Percentiles rank a stretch among this genome's conserved stretches.
Conservation (phyloP, 192 early-diverging fungal species). For the Dimargaris verticillata region DNA sequence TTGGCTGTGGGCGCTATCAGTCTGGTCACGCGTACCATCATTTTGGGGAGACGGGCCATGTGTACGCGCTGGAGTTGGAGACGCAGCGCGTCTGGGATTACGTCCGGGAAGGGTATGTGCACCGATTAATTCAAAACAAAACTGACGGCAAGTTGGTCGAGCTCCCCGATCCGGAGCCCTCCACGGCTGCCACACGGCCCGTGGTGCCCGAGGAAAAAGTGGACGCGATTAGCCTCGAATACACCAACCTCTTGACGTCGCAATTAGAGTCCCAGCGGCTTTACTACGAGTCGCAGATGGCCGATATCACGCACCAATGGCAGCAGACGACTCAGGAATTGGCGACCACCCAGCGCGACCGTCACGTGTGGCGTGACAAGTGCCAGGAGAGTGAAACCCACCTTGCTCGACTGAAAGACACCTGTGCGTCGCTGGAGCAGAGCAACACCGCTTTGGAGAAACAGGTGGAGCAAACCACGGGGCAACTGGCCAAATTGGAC, state of each 20-base stretch:
- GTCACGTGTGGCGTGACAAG: slow-evolving; percentile 6
- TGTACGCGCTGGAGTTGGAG: slow-evolving; percentile 83
- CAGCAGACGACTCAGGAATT: slow-evolving; percentile 24
- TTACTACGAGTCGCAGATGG: slow-evolving; percentile 62
- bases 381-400: slow-evolving; percentile 9
- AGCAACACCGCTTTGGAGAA: slow-evolving; percentile 28
- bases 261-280: slow-evolving; percentile 78
- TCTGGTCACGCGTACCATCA: slow-evolving; percentile 79
- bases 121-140: slow-evolving; percentile 82
- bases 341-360: neutral
- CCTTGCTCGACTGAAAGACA: too few species aligned
- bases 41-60: slow-evolving; percentile 64
- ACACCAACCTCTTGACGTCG: slow-evolving; percentile 59
- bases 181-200: slow-evolving; percentile 3
- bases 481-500: slow-evolving; percentile 33
- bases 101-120: slow-evolving; percentile 89
- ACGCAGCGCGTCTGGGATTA: slow-evolving; percentile 99
- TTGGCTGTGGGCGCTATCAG: slow-evolving; percentile 91
- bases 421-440: slow-evolving; percentile 10
- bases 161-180: slow-evolving; percentile 26
- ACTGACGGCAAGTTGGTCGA: slow-evolving; percentile 87
- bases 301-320: slow-evolving; percentile 37
- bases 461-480: slow-evolving; percentile 38
- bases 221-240: slow-evolving; percentile 62
- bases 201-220: slow-evolving; percentile 45